These are phyloP conservation scores for Phytophthora citrophthora DNA, from an alignment of 352 stramenopile species.

Conservation along the genomic window DNA sequence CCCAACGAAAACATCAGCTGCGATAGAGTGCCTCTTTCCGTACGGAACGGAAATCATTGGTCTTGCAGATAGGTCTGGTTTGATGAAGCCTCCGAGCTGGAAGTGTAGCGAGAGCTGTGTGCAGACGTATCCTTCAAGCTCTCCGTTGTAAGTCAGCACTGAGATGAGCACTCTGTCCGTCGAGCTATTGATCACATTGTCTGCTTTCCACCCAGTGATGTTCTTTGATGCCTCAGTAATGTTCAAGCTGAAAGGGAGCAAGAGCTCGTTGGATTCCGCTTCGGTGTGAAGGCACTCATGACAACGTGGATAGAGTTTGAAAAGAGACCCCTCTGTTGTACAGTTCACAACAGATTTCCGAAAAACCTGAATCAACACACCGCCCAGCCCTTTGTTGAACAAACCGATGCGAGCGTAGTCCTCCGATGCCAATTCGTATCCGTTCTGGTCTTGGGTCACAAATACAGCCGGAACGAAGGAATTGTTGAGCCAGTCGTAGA, in stretches of 20 bases:
- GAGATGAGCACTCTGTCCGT: background rate
- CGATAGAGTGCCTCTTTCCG: too few relatives aligned
- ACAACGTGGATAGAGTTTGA: too few relatives aligned
- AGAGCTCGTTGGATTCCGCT: too few relatives aligned
- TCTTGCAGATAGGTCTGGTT: background rate
- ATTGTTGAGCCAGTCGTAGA: slow-evolving; percentile 50
- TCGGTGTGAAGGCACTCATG: too few relatives aligned
- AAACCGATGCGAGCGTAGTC: slow-evolving; percentile 34
- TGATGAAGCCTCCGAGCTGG: background rate
- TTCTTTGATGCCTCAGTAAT: too few relatives aligned
- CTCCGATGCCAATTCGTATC: slow-evolving; percentile 26
- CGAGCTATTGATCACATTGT: background rate
- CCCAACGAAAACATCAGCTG: too few relatives aligned
- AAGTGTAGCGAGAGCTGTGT: background rate
- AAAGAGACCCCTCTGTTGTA: too few relatives aligned
- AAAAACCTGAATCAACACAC: slow-evolving; percentile 33
- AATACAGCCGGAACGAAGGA: slow-evolving; percentile 51
- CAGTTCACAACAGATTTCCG: too few relatives aligned
- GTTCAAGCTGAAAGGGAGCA: too few relatives aligned
- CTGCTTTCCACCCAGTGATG: too few relatives aligned
- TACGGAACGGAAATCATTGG: too few relatives aligned
- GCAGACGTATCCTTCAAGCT: background rate
- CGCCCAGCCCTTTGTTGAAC: slow-evolving; percentile 50
- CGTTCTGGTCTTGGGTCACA: slow-evolving; percentile 54
- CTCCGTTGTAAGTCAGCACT: background rate